Conservation (phyloP, 2,329 filamentous ascomycete species). For the Cercospora nicotianae region DNA sequence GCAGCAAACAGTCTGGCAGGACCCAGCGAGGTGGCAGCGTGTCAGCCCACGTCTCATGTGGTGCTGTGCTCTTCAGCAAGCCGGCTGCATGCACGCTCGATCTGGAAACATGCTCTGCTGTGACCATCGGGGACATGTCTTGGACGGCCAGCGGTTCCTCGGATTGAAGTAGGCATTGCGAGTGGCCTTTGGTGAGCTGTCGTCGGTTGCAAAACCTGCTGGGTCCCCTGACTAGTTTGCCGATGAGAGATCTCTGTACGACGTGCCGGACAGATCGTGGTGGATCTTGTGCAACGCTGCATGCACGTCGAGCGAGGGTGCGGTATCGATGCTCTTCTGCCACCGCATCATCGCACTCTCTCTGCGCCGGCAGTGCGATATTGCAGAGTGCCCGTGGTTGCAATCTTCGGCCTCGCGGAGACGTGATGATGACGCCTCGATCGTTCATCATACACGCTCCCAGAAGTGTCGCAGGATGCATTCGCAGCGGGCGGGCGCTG, state of each 20-base stretch:
- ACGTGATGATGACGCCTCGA: constrained; percentile 5
- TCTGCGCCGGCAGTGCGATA: background rate
- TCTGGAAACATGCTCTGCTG: background rate
- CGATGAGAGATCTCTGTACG: constrained; percentile 4
- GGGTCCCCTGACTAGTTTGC: background rate
- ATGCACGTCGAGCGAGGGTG: background rate
- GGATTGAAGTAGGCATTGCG: background rate
- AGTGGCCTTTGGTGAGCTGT: too few species aligned
- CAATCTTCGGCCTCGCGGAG: background rate
- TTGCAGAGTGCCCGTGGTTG: background rate
- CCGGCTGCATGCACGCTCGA: background rate
- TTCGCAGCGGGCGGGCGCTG: too few species aligned
- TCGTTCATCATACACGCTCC: background rate
- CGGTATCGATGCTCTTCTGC: background rate
- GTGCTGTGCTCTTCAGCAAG: background rate
- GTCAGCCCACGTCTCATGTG: background rate
- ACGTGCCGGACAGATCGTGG: constrained; percentile 1
- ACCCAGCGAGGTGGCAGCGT: background rate
- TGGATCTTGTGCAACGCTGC: constrained; percentile 5
- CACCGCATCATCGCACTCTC: background rate
- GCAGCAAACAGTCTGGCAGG: background rate
- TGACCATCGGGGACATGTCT: background rate
- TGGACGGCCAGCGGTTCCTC: background rate
- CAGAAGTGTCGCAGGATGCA: too few species aligned
- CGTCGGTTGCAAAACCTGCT: background rate